phyloP scores from a whole-genome alignment of 2,329 filamentous ascomycete genomes.

The Sporothrix mexicana region DNA sequence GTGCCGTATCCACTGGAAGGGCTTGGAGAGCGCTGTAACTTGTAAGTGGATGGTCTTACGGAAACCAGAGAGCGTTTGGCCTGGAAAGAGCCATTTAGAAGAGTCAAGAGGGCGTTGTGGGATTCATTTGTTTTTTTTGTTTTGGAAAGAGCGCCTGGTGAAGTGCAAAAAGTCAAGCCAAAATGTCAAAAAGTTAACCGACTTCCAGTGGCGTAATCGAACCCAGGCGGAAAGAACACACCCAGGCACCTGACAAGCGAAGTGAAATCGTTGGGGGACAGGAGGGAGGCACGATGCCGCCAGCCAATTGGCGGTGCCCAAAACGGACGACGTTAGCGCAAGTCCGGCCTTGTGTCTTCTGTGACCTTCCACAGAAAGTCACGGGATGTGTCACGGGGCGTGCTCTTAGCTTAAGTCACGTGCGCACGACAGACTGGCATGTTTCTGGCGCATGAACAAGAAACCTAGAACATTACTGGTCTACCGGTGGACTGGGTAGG shows the following conservation, averaged over 20 bases:
- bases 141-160: neutral
- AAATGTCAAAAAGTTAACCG: slow-evolving; percentile 4
- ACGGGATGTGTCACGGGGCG: neutral
- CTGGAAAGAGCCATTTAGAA: neutral
- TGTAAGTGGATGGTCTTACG: neutral
- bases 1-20: neutral
- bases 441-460: neutral
- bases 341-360: neutral
- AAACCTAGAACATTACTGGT: neutral
- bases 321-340: slow-evolving; percentile 18
- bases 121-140: neutral
- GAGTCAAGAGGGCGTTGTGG: neutral
- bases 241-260: neutral
- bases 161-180: neutral
- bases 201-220: slow-evolving; percentile 24
- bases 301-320: slow-evolving; percentile 12
- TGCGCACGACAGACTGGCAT: neutral
- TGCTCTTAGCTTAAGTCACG: neutral
- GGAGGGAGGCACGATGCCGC: slow-evolving; percentile 20
- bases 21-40: neutral
- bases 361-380: slow-evolving; percentile 2
- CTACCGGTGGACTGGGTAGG: neutral
- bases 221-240: slow-evolving; percentile 6
- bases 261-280: slow-evolving; percentile 12
- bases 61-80: neutral